These are phyloP conservation scores for Rhododendron molle DNA, from an alignment of 148 eudicot genomes.

Conservation along the genomic window DNA sequence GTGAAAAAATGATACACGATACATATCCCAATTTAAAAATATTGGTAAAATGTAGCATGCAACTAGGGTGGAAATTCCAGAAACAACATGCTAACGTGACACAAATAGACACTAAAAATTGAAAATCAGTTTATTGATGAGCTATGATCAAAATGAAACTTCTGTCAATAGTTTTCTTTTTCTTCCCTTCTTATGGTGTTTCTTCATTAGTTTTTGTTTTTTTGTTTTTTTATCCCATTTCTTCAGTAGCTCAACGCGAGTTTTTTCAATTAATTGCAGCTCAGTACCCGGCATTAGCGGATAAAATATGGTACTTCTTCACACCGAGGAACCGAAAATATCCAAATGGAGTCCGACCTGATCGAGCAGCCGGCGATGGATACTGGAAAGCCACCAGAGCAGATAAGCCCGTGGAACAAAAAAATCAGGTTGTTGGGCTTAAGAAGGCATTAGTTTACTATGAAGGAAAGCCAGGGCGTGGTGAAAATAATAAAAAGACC, in stretches of 20 bases:
- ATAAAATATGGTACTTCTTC: constrained; percentile 16
- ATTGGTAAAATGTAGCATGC: no score
- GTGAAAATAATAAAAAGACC: not conserved
- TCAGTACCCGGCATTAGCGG: not conserved
- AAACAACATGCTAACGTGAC: no score
- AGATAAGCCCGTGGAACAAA: constrained; percentile 5
- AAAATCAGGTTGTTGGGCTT: not conserved
- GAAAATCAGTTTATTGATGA: no score
- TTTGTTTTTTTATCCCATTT: no score
- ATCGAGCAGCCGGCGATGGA: constrained; percentile 25
- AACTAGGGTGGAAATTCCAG: no score
- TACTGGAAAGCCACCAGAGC: constrained; percentile 43
- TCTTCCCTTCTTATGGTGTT: no score
- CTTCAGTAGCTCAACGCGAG: not conserved
- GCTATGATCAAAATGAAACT: no score
- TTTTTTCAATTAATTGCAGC: not conserved
- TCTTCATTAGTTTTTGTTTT: no score
- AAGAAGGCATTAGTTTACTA: constrained; percentile 29
- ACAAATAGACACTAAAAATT: no score
- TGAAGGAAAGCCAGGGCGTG: constrained; percentile 7
- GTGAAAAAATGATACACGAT: no score
- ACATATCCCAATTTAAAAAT: no score
- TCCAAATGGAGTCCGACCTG: constrained; percentile 25
- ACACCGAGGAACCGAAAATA: constrained; percentile 13
- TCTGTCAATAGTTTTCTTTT: no score